These are phyloP conservation scores for Exophiala oligosperma DNA, from an alignment of 2,329 filamentous ascomycete genomes.

Conservation along the genomic window DNA sequence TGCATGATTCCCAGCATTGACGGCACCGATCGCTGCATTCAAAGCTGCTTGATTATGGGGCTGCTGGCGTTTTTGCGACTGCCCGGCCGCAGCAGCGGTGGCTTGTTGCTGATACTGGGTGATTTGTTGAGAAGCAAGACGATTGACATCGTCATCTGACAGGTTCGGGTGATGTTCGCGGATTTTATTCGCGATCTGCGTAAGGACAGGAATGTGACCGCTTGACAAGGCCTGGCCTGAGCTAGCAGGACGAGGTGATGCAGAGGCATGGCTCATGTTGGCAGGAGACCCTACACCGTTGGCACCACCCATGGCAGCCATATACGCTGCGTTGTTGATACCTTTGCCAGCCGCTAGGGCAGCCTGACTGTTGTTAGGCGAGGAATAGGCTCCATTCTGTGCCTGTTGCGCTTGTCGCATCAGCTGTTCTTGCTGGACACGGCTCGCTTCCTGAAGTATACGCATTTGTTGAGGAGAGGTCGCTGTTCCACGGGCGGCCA, in stretches of 20 bases:
- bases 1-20: constrained; percentile 42
- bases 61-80: constrained; percentile 29
- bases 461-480: constrained; percentile 47
- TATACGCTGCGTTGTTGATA: constrained; percentile 45
- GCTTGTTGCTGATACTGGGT: constrained; percentile 43
- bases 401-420: constrained; percentile 40
- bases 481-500: constrained; percentile 47
- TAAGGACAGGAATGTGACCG: constrained; percentile 56
- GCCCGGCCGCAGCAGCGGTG: constrained; percentile 38
- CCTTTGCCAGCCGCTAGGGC: constrained; percentile 38
- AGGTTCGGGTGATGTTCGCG: constrained; percentile 53
- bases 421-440: constrained; percentile 41
- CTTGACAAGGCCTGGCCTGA: constrained; percentile 51
- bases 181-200: constrained; percentile 54
- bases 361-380: constrained; percentile 45
- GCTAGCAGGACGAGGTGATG: constrained; percentile 47
- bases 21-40: constrained; percentile 50
- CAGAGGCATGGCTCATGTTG: constrained; percentile 41
- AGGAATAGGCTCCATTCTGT: constrained; percentile 44
- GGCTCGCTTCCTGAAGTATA: constrained; percentile 48
- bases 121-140: constrained; percentile 53
- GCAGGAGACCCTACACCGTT: constrained; percentile 45
- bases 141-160: constrained; percentile 55
- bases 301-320: constrained; percentile 45
- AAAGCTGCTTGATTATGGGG: constrained; percentile 52